Evolutionary conservation across 2,329 filamentous ascomycete species (phyloP).

Genomic region (Fusarium sp.): DNA sequence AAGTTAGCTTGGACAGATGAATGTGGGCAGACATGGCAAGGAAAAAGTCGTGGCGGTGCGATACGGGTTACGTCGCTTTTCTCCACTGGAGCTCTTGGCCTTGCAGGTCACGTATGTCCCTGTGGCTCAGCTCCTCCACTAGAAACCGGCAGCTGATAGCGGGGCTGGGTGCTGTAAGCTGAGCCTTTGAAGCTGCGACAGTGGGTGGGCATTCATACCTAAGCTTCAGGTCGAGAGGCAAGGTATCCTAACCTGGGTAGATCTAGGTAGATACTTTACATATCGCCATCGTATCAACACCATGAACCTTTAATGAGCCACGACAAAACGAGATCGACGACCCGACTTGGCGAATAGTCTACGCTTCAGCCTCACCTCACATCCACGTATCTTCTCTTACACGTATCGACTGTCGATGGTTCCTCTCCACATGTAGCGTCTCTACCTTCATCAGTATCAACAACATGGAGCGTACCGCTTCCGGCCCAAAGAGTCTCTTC

Average conservation of each 20-base stretch:
- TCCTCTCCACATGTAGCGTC: constrained; percentile 48
- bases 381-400: background rate
- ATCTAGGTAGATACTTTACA: background rate
- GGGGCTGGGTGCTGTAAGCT: constrained; percentile 26
- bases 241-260: constrained; percentile 16
- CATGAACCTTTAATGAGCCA: constrained; percentile 34
- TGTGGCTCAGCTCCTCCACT: constrained; percentile 40
- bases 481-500: constrained; percentile 74
- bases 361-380: background rate
- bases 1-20: constrained; percentile 34
- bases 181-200: constrained; percentile 26
- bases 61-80: constrained; percentile 41
- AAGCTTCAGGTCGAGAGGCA: constrained; percentile 6
- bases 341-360: constrained; percentile 15
- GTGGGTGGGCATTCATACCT: background rate
- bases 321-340: constrained; percentile 25
- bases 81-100: constrained; percentile 38
- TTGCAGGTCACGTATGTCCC: constrained; percentile 18
- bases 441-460: constrained; percentile 32
- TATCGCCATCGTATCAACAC: constrained; percentile 9
- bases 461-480: constrained; percentile 57
- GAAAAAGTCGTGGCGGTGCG: constrained; percentile 40
- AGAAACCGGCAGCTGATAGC: constrained; percentile 15
- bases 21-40: constrained; percentile 33
- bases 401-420: constrained; percentile 17